A percentile compares a stretch with the other conserved stretches of the same genome.
phyloP scores from a whole-genome alignment of 345 rosid genomes.

The Erysimum cheiranthoides region DNA sequence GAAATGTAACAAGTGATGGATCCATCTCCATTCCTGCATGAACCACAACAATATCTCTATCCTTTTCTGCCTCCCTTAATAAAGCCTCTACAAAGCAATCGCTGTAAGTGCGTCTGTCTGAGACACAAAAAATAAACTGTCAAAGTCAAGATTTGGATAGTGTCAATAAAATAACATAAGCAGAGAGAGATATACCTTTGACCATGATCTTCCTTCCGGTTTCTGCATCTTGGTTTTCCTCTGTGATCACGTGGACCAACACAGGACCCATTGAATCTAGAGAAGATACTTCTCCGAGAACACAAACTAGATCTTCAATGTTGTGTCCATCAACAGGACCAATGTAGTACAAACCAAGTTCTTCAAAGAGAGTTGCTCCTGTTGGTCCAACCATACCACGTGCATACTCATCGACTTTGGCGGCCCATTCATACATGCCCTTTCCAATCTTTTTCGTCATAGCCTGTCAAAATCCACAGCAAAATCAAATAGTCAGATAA shows the following conservation, averaged over 20 bases:
- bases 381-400: slow-evolving; percentile 95
- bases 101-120: slow-evolving; percentile 66
- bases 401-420: slow-evolving; percentile 96
- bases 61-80: slow-evolving; percentile 77
- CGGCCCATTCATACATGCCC: slow-evolving; percentile 93
- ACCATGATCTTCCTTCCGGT: slow-evolving; percentile 40
- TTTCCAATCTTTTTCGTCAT: slow-evolving; percentile 81
- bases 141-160: slow-evolving; percentile 22
- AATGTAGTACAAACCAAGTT: slow-evolving; percentile 88
- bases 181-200: slow-evolving; percentile 48
- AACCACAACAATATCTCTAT: slow-evolving; percentile 79
- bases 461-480: slow-evolving; percentile 51
- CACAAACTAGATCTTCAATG: slow-evolving; percentile 78
- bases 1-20: slow-evolving; percentile 65
- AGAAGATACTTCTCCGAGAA: slow-evolving; percentile 81
- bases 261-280: slow-evolving; percentile 92
- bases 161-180: slow-evolving; percentile 14
- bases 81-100: slow-evolving; percentile 88
- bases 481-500: slow-evolving; percentile 8
- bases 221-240: slow-evolving; percentile 57
- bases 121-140: slow-evolving; percentile 26
- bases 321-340: slow-evolving; percentile 98
- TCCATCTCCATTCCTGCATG: slow-evolving; percentile 89
- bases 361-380: slow-evolving; percentile 94
- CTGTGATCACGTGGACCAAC: slow-evolving; percentile 87